These are phyloP conservation scores for Hypholoma fasciculare DNA, from an alignment of 768 basidiomycete species.

Conservation along the genomic window DNA sequence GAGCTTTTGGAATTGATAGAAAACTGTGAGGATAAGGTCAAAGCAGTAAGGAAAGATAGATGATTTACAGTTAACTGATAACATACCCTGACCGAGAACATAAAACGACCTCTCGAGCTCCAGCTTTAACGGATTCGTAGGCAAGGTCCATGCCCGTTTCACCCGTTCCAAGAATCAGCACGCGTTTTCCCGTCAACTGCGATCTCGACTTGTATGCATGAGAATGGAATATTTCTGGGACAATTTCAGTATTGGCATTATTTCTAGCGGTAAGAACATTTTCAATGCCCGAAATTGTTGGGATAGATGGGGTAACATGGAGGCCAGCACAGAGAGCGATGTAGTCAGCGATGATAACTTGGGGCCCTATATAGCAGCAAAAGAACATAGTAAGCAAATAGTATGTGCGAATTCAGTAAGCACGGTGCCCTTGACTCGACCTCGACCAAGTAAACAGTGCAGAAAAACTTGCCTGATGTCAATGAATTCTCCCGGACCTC, in stretches of 20 bases:
- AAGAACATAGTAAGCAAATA: neutral
- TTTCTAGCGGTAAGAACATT: constrained; percentile 27
- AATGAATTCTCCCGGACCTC: neutral
- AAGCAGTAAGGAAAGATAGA: neutral
- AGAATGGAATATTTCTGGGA: constrained; percentile 45
- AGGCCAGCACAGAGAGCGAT: constrained; percentile 56
- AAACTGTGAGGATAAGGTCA: constrained; percentile 32
- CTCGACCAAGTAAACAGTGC: neutral
- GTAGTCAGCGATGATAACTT: constrained; percentile 34
- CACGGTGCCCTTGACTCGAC: neutral
- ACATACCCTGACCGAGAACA: constrained; percentile 50
- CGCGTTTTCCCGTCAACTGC: constrained; percentile 43
- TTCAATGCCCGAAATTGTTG: constrained; percentile 49
- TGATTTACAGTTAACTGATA: neutral
- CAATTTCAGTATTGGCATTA: constrained; percentile 11
- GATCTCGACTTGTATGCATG: constrained; percentile 47
- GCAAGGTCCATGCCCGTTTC: constrained; percentile 67
- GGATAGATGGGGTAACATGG: constrained; percentile 54
- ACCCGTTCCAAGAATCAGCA: constrained; percentile 60
- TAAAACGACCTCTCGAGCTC: constrained; percentile 50
- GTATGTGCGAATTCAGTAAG: too few relatives aligned
- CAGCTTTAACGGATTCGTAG: constrained; percentile 48
- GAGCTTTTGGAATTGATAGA: constrained; percentile 57
- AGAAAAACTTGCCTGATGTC: neutral
- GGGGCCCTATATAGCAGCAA: constrained; percentile 18